Percentiles rank a stretch among this genome's conserved stretches.
Conservation (phyloP, 208 protist genomes). For the Leishmania gerbilli region DNA sequence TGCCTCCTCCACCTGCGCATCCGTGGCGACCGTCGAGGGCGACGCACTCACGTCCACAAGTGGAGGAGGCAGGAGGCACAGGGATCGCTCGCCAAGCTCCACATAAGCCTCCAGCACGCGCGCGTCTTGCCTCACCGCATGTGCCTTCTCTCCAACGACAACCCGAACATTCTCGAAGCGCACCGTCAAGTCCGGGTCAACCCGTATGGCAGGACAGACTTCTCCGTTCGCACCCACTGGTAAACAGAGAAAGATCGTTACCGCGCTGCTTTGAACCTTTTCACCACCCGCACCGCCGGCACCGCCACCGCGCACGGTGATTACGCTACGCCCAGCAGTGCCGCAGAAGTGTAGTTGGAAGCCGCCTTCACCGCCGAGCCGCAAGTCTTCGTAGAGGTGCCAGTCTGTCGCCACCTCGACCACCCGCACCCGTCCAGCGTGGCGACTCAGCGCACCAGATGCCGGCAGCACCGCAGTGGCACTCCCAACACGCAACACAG, state of each 20-base stretch:
- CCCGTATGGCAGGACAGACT: constrained; percentile 18
- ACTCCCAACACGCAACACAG: constrained; percentile 1
- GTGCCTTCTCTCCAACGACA: constrained; percentile 1
- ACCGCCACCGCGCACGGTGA: constrained; percentile 25
- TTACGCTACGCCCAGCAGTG: constrained; percentile 18
- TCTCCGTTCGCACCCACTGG: constrained; percentile 24
- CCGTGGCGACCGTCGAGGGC: background rate
- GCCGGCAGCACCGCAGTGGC: constrained; percentile 3
- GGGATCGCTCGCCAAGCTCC: constrained; percentile 22
- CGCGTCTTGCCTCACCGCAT: background rate
- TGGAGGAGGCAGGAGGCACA: constrained; percentile 25
- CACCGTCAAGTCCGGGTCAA: constrained; percentile 29
- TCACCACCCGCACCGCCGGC: background rate
- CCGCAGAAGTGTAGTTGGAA: constrained; percentile 28
- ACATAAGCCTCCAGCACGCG: constrained; percentile 9
- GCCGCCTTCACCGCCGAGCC: constrained; percentile 21
- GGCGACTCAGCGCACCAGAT: constrained; percentile 2
- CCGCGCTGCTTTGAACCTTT: background rate
- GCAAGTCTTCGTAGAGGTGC: constrained; percentile 16
- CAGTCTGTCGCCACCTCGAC: constrained; percentile 28
- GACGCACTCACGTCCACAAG: background rate
- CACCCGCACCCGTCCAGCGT: constrained; percentile 14
- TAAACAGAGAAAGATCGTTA: constrained; percentile 11
- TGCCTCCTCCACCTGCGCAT: background rate
- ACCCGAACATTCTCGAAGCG: constrained; percentile 26